Conservation (phyloP, 1,139 yeast genomes). For the Protomyces macrosporus region DNA sequence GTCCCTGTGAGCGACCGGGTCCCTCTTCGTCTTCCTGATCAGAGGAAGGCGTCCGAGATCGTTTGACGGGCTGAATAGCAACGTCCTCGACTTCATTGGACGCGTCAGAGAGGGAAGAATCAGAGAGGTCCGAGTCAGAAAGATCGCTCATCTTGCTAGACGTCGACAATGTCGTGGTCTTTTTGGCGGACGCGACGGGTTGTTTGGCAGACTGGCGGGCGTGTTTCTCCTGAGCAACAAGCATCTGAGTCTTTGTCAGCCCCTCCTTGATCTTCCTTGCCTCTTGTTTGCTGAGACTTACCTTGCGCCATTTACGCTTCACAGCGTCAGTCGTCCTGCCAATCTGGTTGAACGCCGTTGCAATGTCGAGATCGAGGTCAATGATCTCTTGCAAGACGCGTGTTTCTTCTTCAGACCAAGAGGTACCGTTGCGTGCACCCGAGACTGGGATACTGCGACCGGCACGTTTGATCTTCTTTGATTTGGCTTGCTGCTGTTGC, state of each 20-base stretch:
- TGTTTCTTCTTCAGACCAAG: slow-evolving; percentile 14
- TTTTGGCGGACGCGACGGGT: neutral
- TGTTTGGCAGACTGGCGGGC: neutral
- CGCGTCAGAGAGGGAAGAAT: slow-evolving; percentile 1
- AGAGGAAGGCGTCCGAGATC: too few species aligned
- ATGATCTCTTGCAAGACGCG: neutral
- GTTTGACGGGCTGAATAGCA: neutral
- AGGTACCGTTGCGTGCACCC: slow-evolving; percentile 11
- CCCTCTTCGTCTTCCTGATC: neutral
- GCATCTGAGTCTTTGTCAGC: neutral
- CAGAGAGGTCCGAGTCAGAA: neutral
- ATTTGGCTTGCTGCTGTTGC: neutral
- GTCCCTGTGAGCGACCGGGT: too few species aligned
- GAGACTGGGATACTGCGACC: neutral
- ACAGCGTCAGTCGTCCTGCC: slow-evolving; percentile 18
- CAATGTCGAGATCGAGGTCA: neutral
- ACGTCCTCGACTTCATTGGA: neutral
- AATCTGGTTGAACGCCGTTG: slow-evolving; percentile 7
- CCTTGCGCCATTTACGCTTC: slow-evolving; percentile 24
- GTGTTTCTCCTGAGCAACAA: neutral
- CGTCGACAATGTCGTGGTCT: neutral
- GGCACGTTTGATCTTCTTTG: neutral
- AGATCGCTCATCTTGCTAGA: neutral
- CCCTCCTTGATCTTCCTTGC: too few species aligned
- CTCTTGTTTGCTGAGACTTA: neutral